Evolutionary conservation across 139 green algal species (phyloP).

Genomic region (Coccomyxa sp.): DNA sequence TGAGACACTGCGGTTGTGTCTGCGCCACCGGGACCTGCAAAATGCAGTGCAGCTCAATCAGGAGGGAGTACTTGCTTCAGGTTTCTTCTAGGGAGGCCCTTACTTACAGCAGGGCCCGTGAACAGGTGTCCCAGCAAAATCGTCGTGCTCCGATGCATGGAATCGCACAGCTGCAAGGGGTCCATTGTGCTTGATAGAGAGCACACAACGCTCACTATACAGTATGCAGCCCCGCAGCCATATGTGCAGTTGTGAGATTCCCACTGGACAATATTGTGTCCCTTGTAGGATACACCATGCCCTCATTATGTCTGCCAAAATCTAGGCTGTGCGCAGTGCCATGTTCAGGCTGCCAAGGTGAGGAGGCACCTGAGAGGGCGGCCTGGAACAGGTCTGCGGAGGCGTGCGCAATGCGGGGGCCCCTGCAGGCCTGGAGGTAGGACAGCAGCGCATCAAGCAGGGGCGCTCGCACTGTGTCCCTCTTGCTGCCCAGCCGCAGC

Average conservation of each 20-base stretch:
- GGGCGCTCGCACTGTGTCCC: constrained; percentile 40
- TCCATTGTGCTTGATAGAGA: neutral
- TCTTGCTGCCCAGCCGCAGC: constrained; percentile 1
- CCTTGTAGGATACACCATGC: neutral
- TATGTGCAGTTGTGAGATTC: neutral
- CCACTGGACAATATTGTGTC: neutral
- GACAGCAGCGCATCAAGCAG: constrained; percentile 53
- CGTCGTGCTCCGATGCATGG: neutral
- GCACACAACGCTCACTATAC: neutral
- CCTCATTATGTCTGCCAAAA: neutral
- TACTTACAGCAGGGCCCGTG: too few species aligned
- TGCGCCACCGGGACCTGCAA: neutral
- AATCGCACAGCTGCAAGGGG: neutral
- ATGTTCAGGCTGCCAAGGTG: too few species aligned
- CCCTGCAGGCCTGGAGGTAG: constrained; percentile 55
- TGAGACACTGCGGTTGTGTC: neutral
- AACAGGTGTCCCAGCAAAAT: too few species aligned
- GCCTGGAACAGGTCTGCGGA: constrained; percentile 16
- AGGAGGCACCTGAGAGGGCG: constrained; percentile 11
- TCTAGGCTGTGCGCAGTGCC: neutral
- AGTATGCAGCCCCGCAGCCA: neutral
- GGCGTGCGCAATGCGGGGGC: constrained; percentile 11
- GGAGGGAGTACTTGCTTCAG: neutral
- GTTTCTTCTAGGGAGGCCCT: neutral
- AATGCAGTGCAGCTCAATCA: neutral